Evolutionary conservation across 1,284 basidiomycete species (phyloP), one percentile per base, ranked within the genome.

Genomic region (Coniferiporia sulphurascens): DNA sequence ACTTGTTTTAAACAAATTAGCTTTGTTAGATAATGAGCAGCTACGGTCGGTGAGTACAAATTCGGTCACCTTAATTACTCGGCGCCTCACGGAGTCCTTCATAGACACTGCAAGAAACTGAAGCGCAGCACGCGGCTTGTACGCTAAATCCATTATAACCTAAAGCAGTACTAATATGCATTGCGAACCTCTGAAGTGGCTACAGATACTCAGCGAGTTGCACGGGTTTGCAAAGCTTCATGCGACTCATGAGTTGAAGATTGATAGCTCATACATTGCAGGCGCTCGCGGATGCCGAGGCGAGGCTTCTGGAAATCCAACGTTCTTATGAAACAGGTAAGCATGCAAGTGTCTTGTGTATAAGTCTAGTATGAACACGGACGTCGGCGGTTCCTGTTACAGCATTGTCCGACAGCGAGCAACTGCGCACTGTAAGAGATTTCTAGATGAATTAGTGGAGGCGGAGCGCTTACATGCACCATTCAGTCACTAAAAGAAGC

Each of bases 11-110:
- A 6, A 15, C 12, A 22, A 12, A n/a, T 15, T 21, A 59, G 58
- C 52, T 43, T 38, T 55, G 19, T 10, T 43, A 45, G 58, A 59
- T 9, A 35, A 36, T 45, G 52, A 59, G 22, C 34, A 55, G 17
- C 45, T 59, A 19, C 52, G 48, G 10, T 10, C n/a, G 5, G 58
- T 59, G 43, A 7, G 58, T 32, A 43, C 22, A 5, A 8, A 32
- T 15, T 22, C 15, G 1, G 19, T 17, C n/a, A 22, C 15, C 4
- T n/a, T 43, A n/a, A 43, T 43, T 12, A 12, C 41, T 43, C n/a
- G 41, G 3, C 7, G 3, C n/a, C 41, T 43, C 10, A 43, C 41
- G 41, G 7, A 43, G 27, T 5, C 7, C 2, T 2, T 43, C n/a
- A 13, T 43, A 43, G 41, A n/a, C n/a, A n/a, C 7, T 43, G 41